Conservation (phyloP, 1,284 basidiomycete species). For the Thelephora terrestris region DNA sequence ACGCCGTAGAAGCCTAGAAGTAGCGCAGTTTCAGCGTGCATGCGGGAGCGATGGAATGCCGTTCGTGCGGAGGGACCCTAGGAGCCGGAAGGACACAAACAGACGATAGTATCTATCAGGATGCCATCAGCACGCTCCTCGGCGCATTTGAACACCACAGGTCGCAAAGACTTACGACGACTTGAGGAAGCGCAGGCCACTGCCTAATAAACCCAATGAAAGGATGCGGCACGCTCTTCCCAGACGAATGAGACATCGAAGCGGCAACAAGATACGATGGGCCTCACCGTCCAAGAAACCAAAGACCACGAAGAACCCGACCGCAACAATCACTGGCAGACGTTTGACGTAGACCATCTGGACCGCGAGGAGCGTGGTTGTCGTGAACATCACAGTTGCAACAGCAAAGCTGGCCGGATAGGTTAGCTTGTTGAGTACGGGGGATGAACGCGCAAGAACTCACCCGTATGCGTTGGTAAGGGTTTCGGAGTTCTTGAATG, state of each 20-base stretch:
- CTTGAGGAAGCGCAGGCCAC: constrained; percentile 49
- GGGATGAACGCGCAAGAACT: constrained; percentile 2
- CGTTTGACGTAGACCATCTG: constrained; percentile 48
- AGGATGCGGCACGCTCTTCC: constrained; percentile 49
- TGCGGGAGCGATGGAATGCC: constrained; percentile 39
- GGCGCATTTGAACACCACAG: not conserved
- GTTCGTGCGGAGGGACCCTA: constrained; percentile 36
- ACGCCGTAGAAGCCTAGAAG: constrained; percentile 47
- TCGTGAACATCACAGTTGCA: constrained; percentile 53
- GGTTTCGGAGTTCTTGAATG: constrained; percentile 36
- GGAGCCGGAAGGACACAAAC: no score
- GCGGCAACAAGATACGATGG: constrained; percentile 17
- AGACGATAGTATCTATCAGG: constrained; percentile 43
- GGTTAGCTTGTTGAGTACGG: not conserved
- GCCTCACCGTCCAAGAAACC: constrained; percentile 46
- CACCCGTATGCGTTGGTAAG: constrained; percentile 44
- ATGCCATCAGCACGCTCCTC: not conserved
- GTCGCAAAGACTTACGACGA: constrained; percentile 32
- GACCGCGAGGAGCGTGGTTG: constrained; percentile 44
- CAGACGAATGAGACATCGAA: constrained; percentile 43
- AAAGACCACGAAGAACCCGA: constrained; percentile 43
- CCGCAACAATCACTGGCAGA: constrained; percentile 31
- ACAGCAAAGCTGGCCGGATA: constrained; percentile 41
- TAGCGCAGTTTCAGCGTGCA: constrained; percentile 11
- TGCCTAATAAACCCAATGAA: constrained; percentile 44